A percentile compares a stretch with the other conserved stretches of the same genome.
These are phyloP conservation scores for Paramecium bursaria DNA, from an alignment of 73 alveolate genomes.

Conservation along the genomic window DNA sequence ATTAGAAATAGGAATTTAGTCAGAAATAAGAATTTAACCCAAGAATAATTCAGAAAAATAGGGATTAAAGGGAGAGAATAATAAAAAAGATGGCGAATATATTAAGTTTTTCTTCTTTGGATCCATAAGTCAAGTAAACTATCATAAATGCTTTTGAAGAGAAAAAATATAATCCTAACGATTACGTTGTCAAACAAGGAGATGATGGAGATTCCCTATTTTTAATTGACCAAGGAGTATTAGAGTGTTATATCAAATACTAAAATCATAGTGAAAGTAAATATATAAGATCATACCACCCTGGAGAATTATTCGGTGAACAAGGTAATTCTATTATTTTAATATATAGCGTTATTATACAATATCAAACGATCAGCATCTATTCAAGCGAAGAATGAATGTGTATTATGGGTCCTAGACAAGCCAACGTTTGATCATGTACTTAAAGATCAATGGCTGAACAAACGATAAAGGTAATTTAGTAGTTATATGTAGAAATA, in stretches of 20 bases:
- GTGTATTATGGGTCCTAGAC: conserved; percentile 86
- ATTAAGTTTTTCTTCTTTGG: conserved; percentile 70
- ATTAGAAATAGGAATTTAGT: no score
- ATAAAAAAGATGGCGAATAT: conserved; percentile 46
- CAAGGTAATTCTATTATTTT: no score
- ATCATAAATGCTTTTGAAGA: conserved; percentile 80
- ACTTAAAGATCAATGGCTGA: conserved; percentile 88
- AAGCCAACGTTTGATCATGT: conserved; percentile 90
- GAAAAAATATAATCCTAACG: conserved; percentile 46
- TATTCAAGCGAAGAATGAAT: conserved; percentile 81
- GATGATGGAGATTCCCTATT: conserved; percentile 92
- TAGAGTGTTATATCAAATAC: conserved; percentile 76
- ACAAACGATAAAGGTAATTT: conserved; percentile 90
- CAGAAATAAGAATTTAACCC: conserved; percentile 74
- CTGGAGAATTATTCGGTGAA: conserved; percentile 86
- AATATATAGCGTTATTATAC: conserved; percentile 89
- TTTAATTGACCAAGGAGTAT: conserved; percentile 88
- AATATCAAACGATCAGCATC: conserved; percentile 93
- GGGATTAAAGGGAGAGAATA: conserved; percentile 68
- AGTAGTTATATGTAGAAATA: conserved; percentile 83
- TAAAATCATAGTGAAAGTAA: conserved; percentile 44
- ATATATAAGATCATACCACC: conserved; percentile 71
- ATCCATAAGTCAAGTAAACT: conserved; percentile 69
- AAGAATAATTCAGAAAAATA: conserved; percentile 65
- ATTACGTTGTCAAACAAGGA: conserved; percentile 84